Evolutionary conservation across 345 rosid species (phyloP), one percentile per base, ranked within the genome.

Genomic region (Arabis hirsuta): DNA sequence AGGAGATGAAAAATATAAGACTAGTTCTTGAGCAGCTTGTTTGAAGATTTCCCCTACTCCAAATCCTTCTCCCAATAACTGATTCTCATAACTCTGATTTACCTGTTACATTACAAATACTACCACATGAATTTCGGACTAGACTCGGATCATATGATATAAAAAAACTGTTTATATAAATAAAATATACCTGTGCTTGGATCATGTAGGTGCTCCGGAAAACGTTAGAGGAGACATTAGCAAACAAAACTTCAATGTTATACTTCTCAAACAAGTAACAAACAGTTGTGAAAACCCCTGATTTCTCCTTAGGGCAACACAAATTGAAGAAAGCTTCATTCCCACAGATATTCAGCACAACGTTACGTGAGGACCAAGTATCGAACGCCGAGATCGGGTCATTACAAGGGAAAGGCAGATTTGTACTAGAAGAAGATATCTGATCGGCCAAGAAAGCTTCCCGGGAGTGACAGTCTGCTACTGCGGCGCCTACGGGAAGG

Each of bases 201-300:
- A 88, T 84, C 90, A 90, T 77, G 81, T 65, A 81, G 79, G 77
- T 75, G 71, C 74, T 69, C 10, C 72, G 76, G 52, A 55, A 68
- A 65, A 45, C 72, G 64, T 77, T 76, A 3, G 88, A 81, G 14
- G 85, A 82, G 48, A 82, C 73, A 61, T 80, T 83, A 69, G 82
- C 92, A 34, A 81, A 80, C 9, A 85, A 16, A 52, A 90, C 81
- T 59, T 85, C 89, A 2, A 90, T 73, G 6, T 81, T 77, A 9
- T 83, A 81, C 82, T 85, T 88, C 77, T 90, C 89, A 74, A 90
- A 44, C 44, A 85, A 73, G 61, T 62, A 82, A 77, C 87, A 84
- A 44, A 86, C 78, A 22, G 74, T 19, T 34, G 87, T 73, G 81
- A 88, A 84, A 56, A 85, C 77, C 3, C 85, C 82, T 2, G 71